Conservation (phyloP, 768 basidiomycete genomes). For the Kockovaella imperatae region DNA sequence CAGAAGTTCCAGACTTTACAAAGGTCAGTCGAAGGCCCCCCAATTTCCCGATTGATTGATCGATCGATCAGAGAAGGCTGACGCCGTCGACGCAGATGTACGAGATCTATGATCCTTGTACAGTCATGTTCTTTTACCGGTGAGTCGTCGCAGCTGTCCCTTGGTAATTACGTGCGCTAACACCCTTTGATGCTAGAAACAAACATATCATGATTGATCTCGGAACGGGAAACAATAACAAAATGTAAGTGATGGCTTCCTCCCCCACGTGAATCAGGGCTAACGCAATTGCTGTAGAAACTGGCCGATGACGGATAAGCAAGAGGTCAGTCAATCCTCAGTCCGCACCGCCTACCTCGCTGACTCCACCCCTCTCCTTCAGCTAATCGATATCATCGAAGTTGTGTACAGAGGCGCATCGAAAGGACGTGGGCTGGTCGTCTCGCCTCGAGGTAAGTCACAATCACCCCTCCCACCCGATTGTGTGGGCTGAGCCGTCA, state of each 20-base stretch:
- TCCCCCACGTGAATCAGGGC: background rate
- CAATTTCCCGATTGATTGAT: background rate
- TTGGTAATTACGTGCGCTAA: background rate
- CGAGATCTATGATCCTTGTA: conserved; percentile 93
- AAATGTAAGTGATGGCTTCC: conserved; percentile 62
- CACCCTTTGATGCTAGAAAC: conserved; percentile 53
- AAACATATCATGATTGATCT: conserved; percentile 99
- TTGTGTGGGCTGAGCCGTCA: background rate
- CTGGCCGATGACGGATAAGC: conserved; percentile 98
- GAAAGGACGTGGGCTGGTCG: conserved; percentile 94
- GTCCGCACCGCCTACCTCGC: background rate
- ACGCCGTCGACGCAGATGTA: conserved; percentile 69
- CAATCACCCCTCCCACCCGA: background rate
- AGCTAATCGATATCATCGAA: conserved; percentile 97
- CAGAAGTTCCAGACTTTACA: conserved; percentile 95
- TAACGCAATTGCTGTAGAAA: conserved; percentile 54
- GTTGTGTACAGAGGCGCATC: conserved; percentile 97
- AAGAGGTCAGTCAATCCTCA: conserved; percentile 60
- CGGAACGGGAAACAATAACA: conserved; percentile 99
- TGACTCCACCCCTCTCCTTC: background rate
- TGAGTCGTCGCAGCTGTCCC: conserved; percentile 45
- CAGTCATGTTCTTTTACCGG: conserved; percentile 97
- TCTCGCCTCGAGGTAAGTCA: conserved; percentile 78
- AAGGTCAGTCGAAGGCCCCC: no score
- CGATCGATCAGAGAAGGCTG: background rate